Conservation (phyloP, 2,329 filamentous ascomycete species). For the Aureobasidium lini region DNA sequence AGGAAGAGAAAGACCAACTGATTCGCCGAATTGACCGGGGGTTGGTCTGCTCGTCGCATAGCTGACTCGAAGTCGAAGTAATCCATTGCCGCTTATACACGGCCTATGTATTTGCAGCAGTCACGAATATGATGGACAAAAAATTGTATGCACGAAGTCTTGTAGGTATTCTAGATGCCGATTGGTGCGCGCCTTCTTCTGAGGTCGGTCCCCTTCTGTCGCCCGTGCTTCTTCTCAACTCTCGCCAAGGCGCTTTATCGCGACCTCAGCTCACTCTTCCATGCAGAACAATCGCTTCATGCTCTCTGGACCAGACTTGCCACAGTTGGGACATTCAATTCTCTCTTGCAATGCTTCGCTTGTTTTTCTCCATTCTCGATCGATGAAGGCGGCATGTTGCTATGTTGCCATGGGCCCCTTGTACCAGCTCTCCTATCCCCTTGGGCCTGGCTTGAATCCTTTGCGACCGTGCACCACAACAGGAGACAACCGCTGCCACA, state of each 20-base stretch:
- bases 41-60: neutral
- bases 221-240: neutral
- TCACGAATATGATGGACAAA: neutral
- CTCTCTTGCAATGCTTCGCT: neutral
- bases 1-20: conserved; percentile 10
- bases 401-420: conserved; percentile 11
- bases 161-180: neutral
- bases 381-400: conserved; percentile 7
- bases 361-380: neutral
- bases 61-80: conserved; percentile 8
- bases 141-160: neutral
- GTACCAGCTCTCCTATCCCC: neutral
- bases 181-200: neutral
- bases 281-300: neutral
- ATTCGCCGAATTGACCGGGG: conserved; percentile 1
- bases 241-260: too few species aligned
- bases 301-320: neutral
- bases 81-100: conserved; percentile 4
- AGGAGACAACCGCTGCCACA: neutral
- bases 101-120: neutral
- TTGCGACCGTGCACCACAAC: conserved; percentile 1
- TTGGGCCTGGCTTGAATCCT: conserved; percentile 10
- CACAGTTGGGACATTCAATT: neutral
- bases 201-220: too few species aligned
- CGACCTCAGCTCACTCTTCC: neutral